Percentiles rank a stretch among this genome's conserved stretches.
Evolutionary conservation across 1,139 yeast genomes (phyloP).

Genomic region (Kodamaea arcana): DNA sequence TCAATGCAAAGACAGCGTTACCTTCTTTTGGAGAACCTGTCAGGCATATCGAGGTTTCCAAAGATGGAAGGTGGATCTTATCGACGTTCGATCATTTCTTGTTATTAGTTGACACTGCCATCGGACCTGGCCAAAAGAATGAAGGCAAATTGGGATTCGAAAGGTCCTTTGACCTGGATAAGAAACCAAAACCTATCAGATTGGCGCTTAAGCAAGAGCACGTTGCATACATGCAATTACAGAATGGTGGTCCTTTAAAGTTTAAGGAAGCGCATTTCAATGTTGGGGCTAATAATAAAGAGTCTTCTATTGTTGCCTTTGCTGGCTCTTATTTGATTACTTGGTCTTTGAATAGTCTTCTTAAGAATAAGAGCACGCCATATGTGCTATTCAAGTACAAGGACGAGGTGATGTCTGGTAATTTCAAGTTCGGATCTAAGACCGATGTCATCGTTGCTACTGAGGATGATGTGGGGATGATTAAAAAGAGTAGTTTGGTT

Average conservation of each 20-base stretch:
- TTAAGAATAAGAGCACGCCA: constrained; percentile 49
- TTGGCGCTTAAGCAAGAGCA: constrained; percentile 71
- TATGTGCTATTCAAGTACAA: constrained; percentile 65
- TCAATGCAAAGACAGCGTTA: constrained; percentile 67
- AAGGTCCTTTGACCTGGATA: constrained; percentile 59
- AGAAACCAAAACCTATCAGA: constrained; percentile 67
- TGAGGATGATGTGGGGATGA: constrained; percentile 68
- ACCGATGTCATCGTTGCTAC: constrained; percentile 67
- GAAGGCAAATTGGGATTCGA: constrained; percentile 62
- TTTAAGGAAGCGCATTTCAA: constrained; percentile 79
- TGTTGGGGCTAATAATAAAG: constrained; percentile 57
- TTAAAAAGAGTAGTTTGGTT: constrained; percentile 49
- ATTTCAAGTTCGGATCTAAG: constrained; percentile 71
- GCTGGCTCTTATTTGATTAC: constrained; percentile 77
- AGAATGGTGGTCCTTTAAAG: constrained; percentile 42
- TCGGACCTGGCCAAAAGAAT: constrained; percentile 56
- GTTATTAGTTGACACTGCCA: constrained; percentile 61
- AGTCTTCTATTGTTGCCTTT: constrained; percentile 70
- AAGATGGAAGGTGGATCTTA: constrained; percentile 77
- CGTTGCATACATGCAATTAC: constrained; percentile 55
- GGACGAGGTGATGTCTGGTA: constrained; percentile 62
- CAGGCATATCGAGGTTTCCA: constrained; percentile 62
- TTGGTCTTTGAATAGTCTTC: constrained; percentile 65
- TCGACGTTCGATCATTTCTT: constrained; percentile 75
- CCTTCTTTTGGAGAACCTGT: constrained; percentile 82